A percentile compares a stretch with the other conserved stretches of the same genome.
phyloP scores from a whole-genome alignment of 1,139 yeast genomes.

The Lodderomyces oxycetoniae region DNA sequence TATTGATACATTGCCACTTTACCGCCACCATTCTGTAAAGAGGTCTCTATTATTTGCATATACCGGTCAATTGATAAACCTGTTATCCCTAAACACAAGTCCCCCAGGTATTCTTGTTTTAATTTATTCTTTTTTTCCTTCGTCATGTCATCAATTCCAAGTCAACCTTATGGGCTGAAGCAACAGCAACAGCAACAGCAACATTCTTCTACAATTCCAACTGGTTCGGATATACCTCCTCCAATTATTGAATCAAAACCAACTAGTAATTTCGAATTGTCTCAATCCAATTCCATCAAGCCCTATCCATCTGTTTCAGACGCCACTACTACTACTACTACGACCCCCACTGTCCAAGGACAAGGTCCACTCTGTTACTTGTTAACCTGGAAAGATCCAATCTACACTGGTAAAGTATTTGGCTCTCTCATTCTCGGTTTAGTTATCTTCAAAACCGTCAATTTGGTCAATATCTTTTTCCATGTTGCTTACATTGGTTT shows the following conservation, averaged over 20 bases:
- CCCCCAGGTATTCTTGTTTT: too few species aligned
- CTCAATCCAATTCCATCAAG: neutral
- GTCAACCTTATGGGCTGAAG: too few species aligned
- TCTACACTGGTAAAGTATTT: constrained; percentile 70
- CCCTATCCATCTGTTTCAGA: constrained; percentile 2
- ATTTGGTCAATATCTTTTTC: constrained; percentile 65
- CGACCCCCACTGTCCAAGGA: constrained; percentile 6
- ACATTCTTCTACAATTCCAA: constrained; percentile 4
- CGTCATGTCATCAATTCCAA: too few species aligned
- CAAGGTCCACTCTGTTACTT: constrained; percentile 20
- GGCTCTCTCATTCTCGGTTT: constrained; percentile 59
- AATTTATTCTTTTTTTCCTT: too few species aligned
- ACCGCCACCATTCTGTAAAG: too few species aligned
- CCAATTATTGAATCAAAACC: constrained; percentile 6
- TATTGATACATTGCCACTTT: too few species aligned
- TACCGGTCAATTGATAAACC: too few species aligned
- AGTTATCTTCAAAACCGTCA: constrained; percentile 62
- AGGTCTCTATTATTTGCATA: too few species aligned
- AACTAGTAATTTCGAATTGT: neutral
- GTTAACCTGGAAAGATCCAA: constrained; percentile 82
- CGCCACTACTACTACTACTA: constrained; percentile 12
- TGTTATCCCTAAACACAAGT: too few species aligned
- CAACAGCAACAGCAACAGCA: constrained; percentile 3
- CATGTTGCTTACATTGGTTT: constrained; percentile 46
- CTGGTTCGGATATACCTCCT: constrained; percentile 4